Conservation (phyloP, 2,329 filamentous ascomycete genomes). For the Calcarisporium arbuscula region DNA sequence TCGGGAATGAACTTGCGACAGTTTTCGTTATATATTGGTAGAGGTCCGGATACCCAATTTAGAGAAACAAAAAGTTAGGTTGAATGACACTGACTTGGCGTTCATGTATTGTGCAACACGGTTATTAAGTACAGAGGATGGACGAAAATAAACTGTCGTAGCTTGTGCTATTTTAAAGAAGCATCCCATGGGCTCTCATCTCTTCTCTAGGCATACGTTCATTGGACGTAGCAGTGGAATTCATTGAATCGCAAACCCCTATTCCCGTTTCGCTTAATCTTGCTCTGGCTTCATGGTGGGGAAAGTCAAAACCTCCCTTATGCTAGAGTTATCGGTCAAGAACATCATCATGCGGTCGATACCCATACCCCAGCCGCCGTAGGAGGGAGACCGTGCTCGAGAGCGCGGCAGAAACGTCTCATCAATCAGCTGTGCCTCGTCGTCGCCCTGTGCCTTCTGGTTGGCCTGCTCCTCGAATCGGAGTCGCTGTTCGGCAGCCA, state of each 20-base stretch:
- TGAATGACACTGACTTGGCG: no score
- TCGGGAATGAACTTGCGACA: no score
- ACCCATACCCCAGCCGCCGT: slow-evolving; percentile 95
- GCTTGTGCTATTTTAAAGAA: no score
- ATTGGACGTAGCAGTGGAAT: not conserved
- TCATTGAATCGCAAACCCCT: slow-evolving; percentile 1
- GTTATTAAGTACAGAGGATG: no score
- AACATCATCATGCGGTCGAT: slow-evolving; percentile 95
- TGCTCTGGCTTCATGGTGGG: slow-evolving; percentile 94
- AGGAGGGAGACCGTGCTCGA: no score
- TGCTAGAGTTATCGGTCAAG: slow-evolving; percentile 86
- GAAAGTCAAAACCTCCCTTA: slow-evolving; percentile 94
- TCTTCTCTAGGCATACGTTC: no score
- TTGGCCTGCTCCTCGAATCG: slow-evolving; percentile 84
- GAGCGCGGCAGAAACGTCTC: slow-evolving; percentile 96
- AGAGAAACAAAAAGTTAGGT: slow-evolving; percentile 3
- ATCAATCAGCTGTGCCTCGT: slow-evolving; percentile 92
- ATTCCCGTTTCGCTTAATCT: no score
- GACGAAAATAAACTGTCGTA: no score
- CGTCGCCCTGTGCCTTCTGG: slow-evolving; percentile 94
- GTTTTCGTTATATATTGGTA: slow-evolving; percentile 8
- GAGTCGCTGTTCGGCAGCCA: slow-evolving; percentile 88
- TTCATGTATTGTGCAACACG: no score
- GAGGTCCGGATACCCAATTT: slow-evolving; percentile 3
- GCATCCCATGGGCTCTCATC: no score